A percentile compares a stretch with the other conserved stretches of the same genome.
phyloP scores from a whole-genome alignment of 2,329 filamentous ascomycete species.

The Aspergillus piperis region DNA sequence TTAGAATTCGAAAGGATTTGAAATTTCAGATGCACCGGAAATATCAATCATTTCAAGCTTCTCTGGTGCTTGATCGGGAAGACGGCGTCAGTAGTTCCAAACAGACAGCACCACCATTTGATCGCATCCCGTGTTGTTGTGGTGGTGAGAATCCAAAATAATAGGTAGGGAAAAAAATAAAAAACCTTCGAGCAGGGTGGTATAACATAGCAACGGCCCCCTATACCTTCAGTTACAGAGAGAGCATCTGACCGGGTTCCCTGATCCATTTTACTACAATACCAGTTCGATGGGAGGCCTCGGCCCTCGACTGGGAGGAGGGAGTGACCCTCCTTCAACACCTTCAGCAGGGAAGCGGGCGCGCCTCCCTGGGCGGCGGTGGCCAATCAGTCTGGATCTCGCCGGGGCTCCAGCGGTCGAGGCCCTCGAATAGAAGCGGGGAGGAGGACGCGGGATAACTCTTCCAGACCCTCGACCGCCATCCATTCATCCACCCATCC shows the following conservation, averaged over 20 bases:
- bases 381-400: slow-evolving; percentile 17
- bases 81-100: neutral
- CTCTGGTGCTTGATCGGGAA: neutral
- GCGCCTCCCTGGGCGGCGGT: slow-evolving; percentile 15
- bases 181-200: too few relatives aligned
- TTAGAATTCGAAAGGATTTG: neutral
- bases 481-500: too few relatives aligned
- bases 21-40: slow-evolving; percentile 1
- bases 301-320: slow-evolving; percentile 13
- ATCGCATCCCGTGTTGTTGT: neutral
- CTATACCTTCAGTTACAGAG: neutral
- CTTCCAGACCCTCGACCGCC: slow-evolving; percentile 13
- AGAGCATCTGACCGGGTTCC: slow-evolving; percentile 4
- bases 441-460: slow-evolving; percentile 16
- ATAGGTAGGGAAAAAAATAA: too few relatives aligned
- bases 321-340: slow-evolving; percentile 15
- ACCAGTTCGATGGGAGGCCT: slow-evolving; percentile 21
- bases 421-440: slow-evolving; percentile 26
- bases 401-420: slow-evolving; percentile 20
- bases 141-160: too few relatives aligned
- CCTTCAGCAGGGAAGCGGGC: slow-evolving; percentile 16
- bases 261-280: neutral
- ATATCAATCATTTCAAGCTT: slow-evolving; percentile 7
- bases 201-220: too few relatives aligned
- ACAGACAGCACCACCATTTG: neutral